Evolutionary conservation across 1,139 yeast species (phyloP).

Genomic region (Lodderomyces margitis): DNA sequence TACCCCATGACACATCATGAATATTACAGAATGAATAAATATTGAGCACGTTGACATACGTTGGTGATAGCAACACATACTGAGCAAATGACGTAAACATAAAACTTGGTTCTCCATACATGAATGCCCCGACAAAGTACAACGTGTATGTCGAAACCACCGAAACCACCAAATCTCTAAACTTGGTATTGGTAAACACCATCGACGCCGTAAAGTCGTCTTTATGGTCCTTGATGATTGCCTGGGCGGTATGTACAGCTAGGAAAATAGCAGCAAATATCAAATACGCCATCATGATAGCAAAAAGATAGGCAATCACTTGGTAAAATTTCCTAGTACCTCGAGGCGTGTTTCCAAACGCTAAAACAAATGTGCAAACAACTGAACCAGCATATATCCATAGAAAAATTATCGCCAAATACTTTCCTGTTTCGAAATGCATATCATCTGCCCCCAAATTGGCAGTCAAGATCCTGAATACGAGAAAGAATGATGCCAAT

Average conservation of each 20-base stretch:
- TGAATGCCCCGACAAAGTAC: conserved; percentile 71
- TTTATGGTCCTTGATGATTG: conserved; percentile 35
- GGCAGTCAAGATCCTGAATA: conserved; percentile 62
- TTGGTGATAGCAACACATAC: conserved; percentile 69
- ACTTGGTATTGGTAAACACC: conserved; percentile 59
- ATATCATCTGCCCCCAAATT: conserved; percentile 51
- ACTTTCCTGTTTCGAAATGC: conserved; percentile 43
- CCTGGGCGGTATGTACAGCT: conserved; percentile 67
- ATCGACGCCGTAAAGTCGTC: conserved; percentile 44
- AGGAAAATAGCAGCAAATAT: conserved; percentile 74
- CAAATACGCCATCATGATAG: conserved; percentile 48
- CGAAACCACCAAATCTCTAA: conserved; percentile 86
- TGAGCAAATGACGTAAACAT: conserved; percentile 73
- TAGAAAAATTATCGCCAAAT: conserved; percentile 40
- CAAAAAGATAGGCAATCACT: conserved; percentile 42
- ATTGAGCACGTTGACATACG: conserved; percentile 74
- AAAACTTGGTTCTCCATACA: conserved; percentile 78
- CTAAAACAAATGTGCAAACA: conserved; percentile 44
- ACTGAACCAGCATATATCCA: conserved; percentile 46
- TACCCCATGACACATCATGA: conserved; percentile 88
- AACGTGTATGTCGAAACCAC: conserved; percentile 80
- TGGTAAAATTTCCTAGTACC: conserved; percentile 46
- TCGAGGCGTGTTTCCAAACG: conserved; percentile 49
- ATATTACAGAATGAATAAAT: conserved; percentile 84
- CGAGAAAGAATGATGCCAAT: conserved; percentile 71